These are phyloP conservation scores for Talaromyces sp. DNA, from an alignment of 2,329 filamentous ascomycete genomes.

Conservation along the genomic window DNA sequence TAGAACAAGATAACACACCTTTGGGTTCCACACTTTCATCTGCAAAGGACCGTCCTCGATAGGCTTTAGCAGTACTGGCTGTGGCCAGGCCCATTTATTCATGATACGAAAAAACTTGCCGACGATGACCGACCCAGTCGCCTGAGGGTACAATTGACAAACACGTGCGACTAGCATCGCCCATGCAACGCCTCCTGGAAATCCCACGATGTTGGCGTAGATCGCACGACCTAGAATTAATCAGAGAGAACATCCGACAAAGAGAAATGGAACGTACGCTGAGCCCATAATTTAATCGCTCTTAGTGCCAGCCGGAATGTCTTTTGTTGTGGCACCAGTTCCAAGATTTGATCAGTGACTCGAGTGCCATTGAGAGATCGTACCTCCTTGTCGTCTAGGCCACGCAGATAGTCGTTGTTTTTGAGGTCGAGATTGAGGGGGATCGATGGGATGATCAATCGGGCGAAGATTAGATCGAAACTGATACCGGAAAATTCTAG, in stretches of 20 bases:
- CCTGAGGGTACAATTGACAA: slow-evolving; percentile 92
- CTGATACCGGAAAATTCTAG: slow-evolving; percentile 87
- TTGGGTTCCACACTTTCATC: slow-evolving; percentile 91
- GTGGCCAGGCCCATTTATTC: slow-evolving; percentile 86
- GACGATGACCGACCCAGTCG: slow-evolving; percentile 81
- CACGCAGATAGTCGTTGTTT: slow-evolving; percentile 79
- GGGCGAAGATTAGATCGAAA: slow-evolving; percentile 88
- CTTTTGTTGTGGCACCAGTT: slow-evolving; percentile 80
- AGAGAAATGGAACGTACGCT: slow-evolving; percentile 45
- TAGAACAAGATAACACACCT: slow-evolving; percentile 47
- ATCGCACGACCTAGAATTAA: slow-evolving; percentile 64
- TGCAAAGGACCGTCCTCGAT: slow-evolving; percentile 78
- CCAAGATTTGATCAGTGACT: slow-evolving; percentile 88
- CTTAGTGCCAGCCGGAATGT: slow-evolving; percentile 86
- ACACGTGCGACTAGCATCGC: slow-evolving; percentile 95
- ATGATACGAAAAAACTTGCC: slow-evolving; percentile 94
- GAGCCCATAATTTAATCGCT: slow-evolving; percentile 95
- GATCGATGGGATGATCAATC: slow-evolving; percentile 67
- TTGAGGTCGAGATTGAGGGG: slow-evolving; percentile 69
- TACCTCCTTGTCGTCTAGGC: slow-evolving; percentile 79
- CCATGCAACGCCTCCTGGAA: slow-evolving; percentile 95
- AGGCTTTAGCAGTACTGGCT: slow-evolving; percentile 83
- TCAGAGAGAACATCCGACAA: slow-evolving; percentile 10
- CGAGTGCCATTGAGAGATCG: slow-evolving; percentile 90
- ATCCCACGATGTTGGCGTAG: slow-evolving; percentile 94